Evolutionary conservation across 2,329 filamentous ascomycete species (phyloP).

Genomic region (Fusarium pseudocircinatum): DNA sequence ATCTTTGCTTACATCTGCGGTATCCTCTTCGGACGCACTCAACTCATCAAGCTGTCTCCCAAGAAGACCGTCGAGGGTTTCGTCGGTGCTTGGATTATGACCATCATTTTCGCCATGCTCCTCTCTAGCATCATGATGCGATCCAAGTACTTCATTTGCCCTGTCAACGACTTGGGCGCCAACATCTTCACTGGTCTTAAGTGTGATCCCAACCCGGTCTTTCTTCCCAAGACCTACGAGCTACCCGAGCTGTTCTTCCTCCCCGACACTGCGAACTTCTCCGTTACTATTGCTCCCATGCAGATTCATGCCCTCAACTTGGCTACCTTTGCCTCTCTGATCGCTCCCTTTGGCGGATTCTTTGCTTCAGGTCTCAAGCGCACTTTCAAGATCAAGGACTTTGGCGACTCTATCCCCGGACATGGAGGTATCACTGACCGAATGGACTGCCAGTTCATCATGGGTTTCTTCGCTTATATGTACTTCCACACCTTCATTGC

Average conservation of each 20-base stretch:
- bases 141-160: constrained; percentile 98
- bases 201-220: constrained; percentile 91
- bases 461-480: constrained; percentile 98
- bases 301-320: constrained; percentile 93
- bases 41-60: constrained; percentile 96
- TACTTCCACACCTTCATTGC: constrained; percentile 99
- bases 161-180: constrained; percentile 93
- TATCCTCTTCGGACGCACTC: constrained; percentile 94
- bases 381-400: constrained; percentile 99
- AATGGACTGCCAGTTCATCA: constrained; percentile 99
- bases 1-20: constrained; percentile 98
- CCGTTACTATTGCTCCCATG: constrained; percentile 83
- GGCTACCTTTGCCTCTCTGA: constrained; percentile 93
- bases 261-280: constrained; percentile 66
- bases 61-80: constrained; percentile 99
- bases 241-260: constrained; percentile 78
- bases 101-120: constrained; percentile 82
- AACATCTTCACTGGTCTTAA: constrained; percentile 91
- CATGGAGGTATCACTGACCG: constrained; percentile 98
- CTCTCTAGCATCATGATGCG: constrained; percentile 87
- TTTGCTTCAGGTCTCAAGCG: constrained; percentile 98
- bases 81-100: constrained; percentile 95
- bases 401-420: constrained; percentile 96
- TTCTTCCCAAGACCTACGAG: constrained; percentile 79
- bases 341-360: constrained; percentile 97